Evolutionary conservation across 192 early-diverging fungal species (phyloP).

Genomic region (Jimgerdemannia flammicorona): DNA sequence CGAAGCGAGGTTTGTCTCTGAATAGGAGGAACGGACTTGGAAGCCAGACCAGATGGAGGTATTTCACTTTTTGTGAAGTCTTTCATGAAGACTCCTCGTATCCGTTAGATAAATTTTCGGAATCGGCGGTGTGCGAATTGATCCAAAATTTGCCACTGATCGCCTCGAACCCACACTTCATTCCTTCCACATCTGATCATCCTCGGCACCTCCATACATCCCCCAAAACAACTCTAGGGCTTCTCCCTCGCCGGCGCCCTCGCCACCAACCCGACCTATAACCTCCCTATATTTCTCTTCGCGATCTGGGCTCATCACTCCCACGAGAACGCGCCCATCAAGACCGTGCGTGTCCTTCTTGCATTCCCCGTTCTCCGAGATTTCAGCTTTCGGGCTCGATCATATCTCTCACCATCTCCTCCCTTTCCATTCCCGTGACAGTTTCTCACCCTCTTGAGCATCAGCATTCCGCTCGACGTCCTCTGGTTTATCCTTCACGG

Average conservation of each 20-base stretch:
- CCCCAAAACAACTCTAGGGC: constrained; percentile 19
- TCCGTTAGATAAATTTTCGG: too few relatives aligned
- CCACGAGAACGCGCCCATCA: constrained; percentile 45
- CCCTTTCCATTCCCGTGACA: background rate
- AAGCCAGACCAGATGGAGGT: too few relatives aligned
- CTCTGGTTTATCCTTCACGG: constrained; percentile 41
- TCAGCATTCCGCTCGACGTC: constrained; percentile 45
- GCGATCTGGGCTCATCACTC: constrained; percentile 47
- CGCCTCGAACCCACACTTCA: background rate
- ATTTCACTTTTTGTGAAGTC: too few relatives aligned
- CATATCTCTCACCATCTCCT: too few relatives aligned
- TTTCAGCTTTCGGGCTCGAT: background rate
- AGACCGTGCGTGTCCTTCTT: constrained; percentile 28
- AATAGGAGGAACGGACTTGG: too few relatives aligned
- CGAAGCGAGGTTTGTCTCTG: background rate
- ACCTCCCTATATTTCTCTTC: constrained; percentile 49
- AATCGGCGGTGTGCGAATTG: too few relatives aligned
- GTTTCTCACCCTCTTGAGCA: constrained; percentile 42
- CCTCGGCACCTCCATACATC: background rate
- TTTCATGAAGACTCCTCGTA: too few relatives aligned
- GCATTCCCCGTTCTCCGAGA: background rate
- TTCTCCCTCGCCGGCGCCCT: constrained; percentile 43
- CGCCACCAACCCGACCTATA: constrained; percentile 42
- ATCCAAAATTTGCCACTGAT: too few relatives aligned
- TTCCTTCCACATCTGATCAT: background rate